Evolutionary conservation across 805 yeast genomes (phyloP), one percentile per base, ranked within the genome.

Genomic region (Sugiyamaella valdiviana): DNA sequence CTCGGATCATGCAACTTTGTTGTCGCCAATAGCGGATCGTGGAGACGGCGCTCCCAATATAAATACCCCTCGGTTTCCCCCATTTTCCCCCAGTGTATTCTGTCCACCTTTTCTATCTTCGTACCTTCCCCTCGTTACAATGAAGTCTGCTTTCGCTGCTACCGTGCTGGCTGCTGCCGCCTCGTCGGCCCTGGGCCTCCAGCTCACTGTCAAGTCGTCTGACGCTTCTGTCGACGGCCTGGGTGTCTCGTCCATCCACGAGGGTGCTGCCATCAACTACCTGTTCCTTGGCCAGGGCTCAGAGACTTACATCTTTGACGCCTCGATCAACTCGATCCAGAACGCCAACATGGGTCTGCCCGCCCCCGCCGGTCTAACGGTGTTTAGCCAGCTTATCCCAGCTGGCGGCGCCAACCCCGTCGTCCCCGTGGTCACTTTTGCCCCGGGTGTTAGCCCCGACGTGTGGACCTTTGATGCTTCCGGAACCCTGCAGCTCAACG

Each of bases 201-300:
- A 23, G 19, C 39, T 49, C 19, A 9, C 48, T 24, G 19, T 20
- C 41, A 32, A 44, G 42, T 23, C 43, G 26, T 46, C 44, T 24
- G 52, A 47, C 6, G 23, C 50, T 21, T 38, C 35, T 39, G 45
- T 71, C 44, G 50, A 68, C 49, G 67, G 66, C 35, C 47, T 59
- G 16, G 66, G 63, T 39, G 49, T 70, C 36, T 51, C 58, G 42
- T 50, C 64, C 26, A 49, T 50, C 39, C 78, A 72, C 56, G 74
- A 68, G 57, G 77, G 77, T 55, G 77, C 77, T 45, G 77, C 69
- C 46, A 58, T 71, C 50, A 61, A 66, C 62, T 74, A 71, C 60
- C 55, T 69, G 32, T 65, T 68, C 61, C 51, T 68, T 39, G 64
- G 63, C 17, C 36, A 48, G 15, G 49, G 46, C 21, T 57, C 65